Conservation (phyloP, 225 moss, liverwort and hornwort genomes). For the Climacium dendroides region DNA sequence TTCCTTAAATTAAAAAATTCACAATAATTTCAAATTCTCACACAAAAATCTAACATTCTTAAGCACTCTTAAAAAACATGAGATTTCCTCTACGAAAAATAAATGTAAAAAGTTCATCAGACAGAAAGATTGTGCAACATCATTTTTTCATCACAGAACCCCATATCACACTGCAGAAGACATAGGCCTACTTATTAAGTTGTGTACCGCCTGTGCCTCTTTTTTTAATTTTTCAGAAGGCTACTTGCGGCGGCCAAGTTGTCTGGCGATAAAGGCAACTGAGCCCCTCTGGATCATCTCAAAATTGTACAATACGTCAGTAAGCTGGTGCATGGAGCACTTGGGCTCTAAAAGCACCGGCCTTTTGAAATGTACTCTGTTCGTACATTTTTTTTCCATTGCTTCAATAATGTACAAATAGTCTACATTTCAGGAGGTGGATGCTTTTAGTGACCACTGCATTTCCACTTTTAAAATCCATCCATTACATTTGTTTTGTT, state of each 20-base stretch:
- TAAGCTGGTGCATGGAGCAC: fast-evolving
- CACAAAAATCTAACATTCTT: too few relatives aligned
- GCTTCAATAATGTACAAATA: fast-evolving
- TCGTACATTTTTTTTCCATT: not conserved
- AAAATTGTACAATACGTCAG: not conserved
- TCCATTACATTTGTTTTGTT: too few relatives aligned
- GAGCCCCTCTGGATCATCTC: too few relatives aligned
- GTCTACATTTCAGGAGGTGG: too few relatives aligned
- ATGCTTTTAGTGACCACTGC: fast-evolving
- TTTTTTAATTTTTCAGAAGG: not conserved
- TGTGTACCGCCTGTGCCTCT: too few relatives aligned
- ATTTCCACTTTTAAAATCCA: not conserved
- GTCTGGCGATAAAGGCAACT: not conserved
- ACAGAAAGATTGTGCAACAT: not conserved
- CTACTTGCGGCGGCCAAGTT: not conserved
- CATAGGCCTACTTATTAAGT: too few relatives aligned
- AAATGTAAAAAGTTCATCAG: not conserved
- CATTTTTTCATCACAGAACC: not conserved
- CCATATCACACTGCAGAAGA: not conserved
- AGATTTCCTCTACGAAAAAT: not conserved
- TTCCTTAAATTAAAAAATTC: not conserved
- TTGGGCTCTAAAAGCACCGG: not conserved
- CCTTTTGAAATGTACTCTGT: not conserved
- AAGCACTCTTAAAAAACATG: fast-evolving
- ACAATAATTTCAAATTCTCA: not conserved